phyloP scores from a whole-genome alignment of 441 rosid species.

The Corymbia calophylla region DNA sequence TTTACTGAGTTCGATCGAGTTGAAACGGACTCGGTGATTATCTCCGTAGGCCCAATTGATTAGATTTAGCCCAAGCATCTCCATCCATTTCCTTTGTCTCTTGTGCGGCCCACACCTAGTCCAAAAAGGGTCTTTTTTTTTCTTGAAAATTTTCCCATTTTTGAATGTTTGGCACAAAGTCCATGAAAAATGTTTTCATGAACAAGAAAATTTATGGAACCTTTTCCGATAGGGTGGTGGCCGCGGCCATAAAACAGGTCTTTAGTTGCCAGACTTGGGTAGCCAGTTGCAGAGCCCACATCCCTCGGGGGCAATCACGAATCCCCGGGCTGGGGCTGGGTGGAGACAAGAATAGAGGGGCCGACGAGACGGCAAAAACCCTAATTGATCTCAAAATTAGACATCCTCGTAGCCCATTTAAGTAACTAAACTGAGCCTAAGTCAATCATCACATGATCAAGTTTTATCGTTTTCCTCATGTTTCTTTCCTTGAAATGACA shows the following conservation, averaged over 20 bases:
- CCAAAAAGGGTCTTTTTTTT: not conserved
- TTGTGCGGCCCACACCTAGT: not conserved
- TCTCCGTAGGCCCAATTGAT: not conserved
- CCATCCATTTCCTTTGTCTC: not conserved
- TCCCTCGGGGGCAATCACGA: accelerated
- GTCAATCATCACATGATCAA: no score
- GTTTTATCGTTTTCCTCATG: no score
- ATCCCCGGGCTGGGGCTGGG: not conserved
- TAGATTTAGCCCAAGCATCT: not conserved
- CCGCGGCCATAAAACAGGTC: not conserved
- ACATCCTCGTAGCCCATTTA: no score
- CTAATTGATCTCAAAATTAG: not conserved
- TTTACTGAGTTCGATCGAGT: not conserved
- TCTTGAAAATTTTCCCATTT: not conserved
- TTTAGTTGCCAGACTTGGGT: not conserved
- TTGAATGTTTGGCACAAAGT: not conserved
- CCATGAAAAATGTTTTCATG: accelerated
- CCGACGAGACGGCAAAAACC: not conserved
- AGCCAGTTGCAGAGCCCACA: not conserved
- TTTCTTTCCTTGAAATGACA: no score
- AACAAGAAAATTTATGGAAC: not conserved
- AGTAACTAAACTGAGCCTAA: no score
- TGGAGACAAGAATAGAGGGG: not conserved
- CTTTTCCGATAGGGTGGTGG: not conserved
- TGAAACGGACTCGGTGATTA: not conserved